These are phyloP conservation scores for Akebia trifoliata DNA, from an alignment of 164 flowering plant genomes.

Conservation along the genomic window DNA sequence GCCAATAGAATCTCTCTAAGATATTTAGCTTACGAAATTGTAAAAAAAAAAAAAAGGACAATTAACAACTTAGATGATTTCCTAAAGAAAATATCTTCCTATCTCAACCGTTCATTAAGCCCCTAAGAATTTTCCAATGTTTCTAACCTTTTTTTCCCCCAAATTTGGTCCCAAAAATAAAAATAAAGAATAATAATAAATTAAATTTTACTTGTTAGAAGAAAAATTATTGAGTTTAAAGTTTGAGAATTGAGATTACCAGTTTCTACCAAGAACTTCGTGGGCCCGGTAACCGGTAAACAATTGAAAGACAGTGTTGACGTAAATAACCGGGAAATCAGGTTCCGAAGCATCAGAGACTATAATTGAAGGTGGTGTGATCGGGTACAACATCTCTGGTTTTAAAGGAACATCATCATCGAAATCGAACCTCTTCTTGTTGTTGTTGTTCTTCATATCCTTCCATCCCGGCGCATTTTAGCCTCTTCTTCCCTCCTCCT, in stretches of 20 bases:
- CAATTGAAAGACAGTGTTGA: constrained; percentile 68
- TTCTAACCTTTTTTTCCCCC: too few species aligned
- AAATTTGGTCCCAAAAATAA: too few species aligned
- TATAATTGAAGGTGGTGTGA: constrained; percentile 57
- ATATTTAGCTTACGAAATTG: too few species aligned
- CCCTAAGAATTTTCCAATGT: too few species aligned
- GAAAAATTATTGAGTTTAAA: too few species aligned
- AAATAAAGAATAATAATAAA: not conserved
- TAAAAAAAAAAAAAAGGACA: too few species aligned
- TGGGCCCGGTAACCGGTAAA: constrained; percentile 81
- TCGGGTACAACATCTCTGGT: constrained; percentile 41
- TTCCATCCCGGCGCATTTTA: constrained; percentile 1
- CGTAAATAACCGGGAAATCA: constrained; percentile 80
- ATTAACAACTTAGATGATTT: too few species aligned
- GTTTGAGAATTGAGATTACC: constrained; percentile 29
- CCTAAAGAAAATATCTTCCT: too few species aligned
- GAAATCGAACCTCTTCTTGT: constrained; percentile 27
- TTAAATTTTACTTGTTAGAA: too few species aligned
- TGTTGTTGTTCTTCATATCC: constrained; percentile 9
- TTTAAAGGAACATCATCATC: constrained; percentile 24
- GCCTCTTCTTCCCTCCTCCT: constrained; percentile 3
- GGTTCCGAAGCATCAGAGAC: constrained; percentile 83
- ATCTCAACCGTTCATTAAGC: too few species aligned
- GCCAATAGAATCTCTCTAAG: too few species aligned
- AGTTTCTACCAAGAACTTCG: constrained; percentile 83